Evolutionary conservation across 1,139 yeast genomes (phyloP).

Genomic region (Blastobotrys apis): DNA sequence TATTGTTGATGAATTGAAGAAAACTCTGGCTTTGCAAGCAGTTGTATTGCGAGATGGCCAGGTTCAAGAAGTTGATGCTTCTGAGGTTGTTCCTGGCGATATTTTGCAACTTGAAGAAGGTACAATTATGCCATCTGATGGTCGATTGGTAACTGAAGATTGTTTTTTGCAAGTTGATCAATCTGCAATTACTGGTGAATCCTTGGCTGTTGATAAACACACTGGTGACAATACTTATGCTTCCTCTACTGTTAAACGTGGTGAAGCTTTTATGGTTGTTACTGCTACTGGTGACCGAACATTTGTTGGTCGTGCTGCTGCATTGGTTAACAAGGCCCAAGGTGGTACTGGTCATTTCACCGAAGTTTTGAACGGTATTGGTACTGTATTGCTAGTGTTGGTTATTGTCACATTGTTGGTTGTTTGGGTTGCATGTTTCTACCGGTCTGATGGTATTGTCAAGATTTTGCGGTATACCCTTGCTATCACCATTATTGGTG

Average conservation of each 20-base stretch:
- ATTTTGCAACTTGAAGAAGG: constrained; percentile 75
- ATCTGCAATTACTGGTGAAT: constrained; percentile 98
- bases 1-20: constrained; percentile 43
- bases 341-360: constrained; percentile 96
- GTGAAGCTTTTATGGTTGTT: constrained; percentile 94
- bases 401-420: constrained; percentile 83
- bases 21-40: constrained; percentile 47
- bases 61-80: constrained; percentile 56
- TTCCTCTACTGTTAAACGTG: constrained; percentile 93
- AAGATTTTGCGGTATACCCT: constrained; percentile 85
- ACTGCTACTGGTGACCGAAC: constrained; percentile 93
- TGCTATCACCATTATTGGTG: constrained; percentile 98
- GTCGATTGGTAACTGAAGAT: constrained; percentile 85
- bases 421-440: constrained; percentile 94
- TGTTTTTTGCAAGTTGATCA: constrained; percentile 92
- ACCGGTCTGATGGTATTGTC: constrained; percentile 87
- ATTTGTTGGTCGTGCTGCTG: constrained; percentile 95
- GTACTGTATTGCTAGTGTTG: constrained; percentile 84
- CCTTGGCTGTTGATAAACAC: constrained; percentile 91
- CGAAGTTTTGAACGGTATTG: constrained; percentile 96
- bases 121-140: constrained; percentile 84
- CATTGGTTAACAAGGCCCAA: constrained; percentile 92
- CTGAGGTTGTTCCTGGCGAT: constrained; percentile 79
- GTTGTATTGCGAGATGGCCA: constrained; percentile 65
- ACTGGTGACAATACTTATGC: constrained; percentile 87